phyloP scores from a whole-genome alignment of 1,139 yeast genomes.

The Scheffersomyces titani region DNA sequence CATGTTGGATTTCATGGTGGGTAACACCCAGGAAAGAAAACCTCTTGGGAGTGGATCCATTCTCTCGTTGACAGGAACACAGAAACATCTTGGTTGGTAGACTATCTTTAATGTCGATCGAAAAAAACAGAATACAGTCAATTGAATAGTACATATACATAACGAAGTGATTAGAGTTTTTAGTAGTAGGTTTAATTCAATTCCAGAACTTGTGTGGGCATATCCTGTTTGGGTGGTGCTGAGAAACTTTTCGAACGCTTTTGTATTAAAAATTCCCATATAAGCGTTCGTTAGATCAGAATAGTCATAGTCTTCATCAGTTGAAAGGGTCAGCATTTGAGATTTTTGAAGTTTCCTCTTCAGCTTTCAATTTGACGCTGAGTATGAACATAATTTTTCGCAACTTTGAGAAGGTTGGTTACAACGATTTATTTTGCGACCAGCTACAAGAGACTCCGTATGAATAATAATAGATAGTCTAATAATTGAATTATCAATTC shows the following conservation, averaged over 20 bases:
- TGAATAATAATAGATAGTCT: too few species aligned
- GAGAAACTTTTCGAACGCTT: slow-evolving; percentile 38
- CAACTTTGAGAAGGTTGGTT: background rate
- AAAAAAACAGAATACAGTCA: slow-evolving; percentile 52
- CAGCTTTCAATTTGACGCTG: background rate
- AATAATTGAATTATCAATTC: too few species aligned
- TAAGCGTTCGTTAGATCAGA: slow-evolving; percentile 9
- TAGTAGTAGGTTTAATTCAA: slow-evolving; percentile 39
- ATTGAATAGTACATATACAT: slow-evolving; percentile 52
- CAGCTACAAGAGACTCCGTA: background rate
- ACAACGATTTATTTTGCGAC: background rate
- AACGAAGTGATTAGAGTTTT: slow-evolving; percentile 54
- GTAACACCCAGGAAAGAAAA: slow-evolving; percentile 50
- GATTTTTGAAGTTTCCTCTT: background rate
- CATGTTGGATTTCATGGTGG: slow-evolving; percentile 39
- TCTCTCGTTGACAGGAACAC: slow-evolving; percentile 39
- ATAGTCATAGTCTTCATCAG: slow-evolving; percentile 1
- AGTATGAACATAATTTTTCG: background rate
- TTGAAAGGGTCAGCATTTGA: slow-evolving; percentile 4
- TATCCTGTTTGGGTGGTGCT: slow-evolving; percentile 61
- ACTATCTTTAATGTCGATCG: slow-evolving; percentile 47
- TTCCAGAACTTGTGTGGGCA: slow-evolving; percentile 47
- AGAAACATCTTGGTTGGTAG: slow-evolving; percentile 59
- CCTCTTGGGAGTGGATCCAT: slow-evolving; percentile 40
- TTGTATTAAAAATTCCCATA: slow-evolving; percentile 13